Conservation (phyloP, 1,284 basidiomycete genomes). For the Omphalotus olearius region DNA sequence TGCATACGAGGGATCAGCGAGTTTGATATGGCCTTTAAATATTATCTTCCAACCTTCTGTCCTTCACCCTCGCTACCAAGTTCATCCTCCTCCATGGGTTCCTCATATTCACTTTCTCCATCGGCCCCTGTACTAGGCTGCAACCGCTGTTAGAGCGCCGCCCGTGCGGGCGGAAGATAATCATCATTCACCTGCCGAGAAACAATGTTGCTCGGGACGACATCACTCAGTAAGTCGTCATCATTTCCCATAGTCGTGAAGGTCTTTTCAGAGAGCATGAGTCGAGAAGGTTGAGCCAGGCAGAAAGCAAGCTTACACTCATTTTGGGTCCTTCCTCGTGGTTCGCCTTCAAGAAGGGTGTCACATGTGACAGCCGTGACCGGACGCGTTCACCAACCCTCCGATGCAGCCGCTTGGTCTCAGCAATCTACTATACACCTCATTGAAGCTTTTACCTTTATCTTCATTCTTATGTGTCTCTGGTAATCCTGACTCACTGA, state of each 20-base stretch:
- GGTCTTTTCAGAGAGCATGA: background rate
- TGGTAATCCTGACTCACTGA: no score
- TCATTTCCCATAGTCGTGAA: slow-evolving; percentile 30
- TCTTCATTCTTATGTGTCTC: no score
- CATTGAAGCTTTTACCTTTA: no score
- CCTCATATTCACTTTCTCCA: slow-evolving; percentile 63
- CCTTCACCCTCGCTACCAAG: slow-evolving; percentile 56
- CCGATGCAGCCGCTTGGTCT: no score
- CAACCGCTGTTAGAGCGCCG: background rate
- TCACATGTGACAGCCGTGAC: no score
- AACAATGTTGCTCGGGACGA: slow-evolving; percentile 79
- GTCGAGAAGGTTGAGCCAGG: background rate
- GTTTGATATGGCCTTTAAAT: background rate
- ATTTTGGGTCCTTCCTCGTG: slow-evolving; percentile 5
- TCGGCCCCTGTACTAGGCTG: slow-evolving; percentile 65
- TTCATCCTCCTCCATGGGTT: slow-evolving; percentile 56
- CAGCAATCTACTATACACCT: no score
- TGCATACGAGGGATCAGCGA: background rate
- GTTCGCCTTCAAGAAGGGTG: background rate
- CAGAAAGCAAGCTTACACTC: slow-evolving; percentile 1
- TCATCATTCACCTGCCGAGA: slow-evolving; percentile 61
- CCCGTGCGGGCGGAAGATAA: no score
- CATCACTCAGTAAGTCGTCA: slow-evolving; percentile 76
- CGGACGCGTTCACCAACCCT: no score
- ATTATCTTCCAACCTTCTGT: slow-evolving; percentile 20